Conservation (phyloP, 2,329 filamentous ascomycete genomes). For the Clathrospora elynae region DNA sequence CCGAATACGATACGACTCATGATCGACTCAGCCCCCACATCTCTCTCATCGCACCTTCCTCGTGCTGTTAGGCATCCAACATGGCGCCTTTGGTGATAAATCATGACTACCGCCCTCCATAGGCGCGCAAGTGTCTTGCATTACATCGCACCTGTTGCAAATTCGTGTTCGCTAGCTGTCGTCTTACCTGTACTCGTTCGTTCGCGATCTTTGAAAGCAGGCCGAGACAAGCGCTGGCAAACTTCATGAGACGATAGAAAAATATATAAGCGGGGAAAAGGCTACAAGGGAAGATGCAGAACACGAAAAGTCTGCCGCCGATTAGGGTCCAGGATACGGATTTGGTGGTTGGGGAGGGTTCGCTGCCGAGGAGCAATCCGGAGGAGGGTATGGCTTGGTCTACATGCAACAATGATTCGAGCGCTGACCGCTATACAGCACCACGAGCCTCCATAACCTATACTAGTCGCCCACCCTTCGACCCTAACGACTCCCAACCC, state of each 20-base stretch:
- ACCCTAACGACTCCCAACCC: slow-evolving; percentile 15
- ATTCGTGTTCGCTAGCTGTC: background rate
- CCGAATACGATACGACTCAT: too few species aligned
- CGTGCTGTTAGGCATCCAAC: slow-evolving; percentile 9
- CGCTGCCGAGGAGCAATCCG: slow-evolving; percentile 29
- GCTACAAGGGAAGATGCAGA: slow-evolving; percentile 10
- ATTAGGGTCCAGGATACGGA: slow-evolving; percentile 46
- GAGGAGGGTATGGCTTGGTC: too few species aligned
- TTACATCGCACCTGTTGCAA: background rate
- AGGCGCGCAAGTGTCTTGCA: background rate
- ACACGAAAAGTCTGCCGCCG: slow-evolving; percentile 38
- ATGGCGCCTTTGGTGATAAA: slow-evolving; percentile 5
- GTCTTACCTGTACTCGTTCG: background rate
- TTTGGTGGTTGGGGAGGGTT: slow-evolving; percentile 26
- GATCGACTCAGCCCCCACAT: slow-evolving; percentile 12
- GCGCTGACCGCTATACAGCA: slow-evolving; percentile 17
- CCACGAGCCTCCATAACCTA: slow-evolving; percentile 24
- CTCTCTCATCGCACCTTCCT: slow-evolving; percentile 1
- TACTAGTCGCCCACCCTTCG: slow-evolving; percentile 15
- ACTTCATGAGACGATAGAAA: too few species aligned
- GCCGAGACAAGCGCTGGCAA: background rate
- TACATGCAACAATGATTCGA: too few species aligned
- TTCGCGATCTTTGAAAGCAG: too few species aligned
- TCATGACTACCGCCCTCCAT: background rate
- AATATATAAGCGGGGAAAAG: background rate